Evolutionary conservation across 2,329 filamentous ascomycete species (phyloP).

Genomic region (Pyricularia sp.): DNA sequence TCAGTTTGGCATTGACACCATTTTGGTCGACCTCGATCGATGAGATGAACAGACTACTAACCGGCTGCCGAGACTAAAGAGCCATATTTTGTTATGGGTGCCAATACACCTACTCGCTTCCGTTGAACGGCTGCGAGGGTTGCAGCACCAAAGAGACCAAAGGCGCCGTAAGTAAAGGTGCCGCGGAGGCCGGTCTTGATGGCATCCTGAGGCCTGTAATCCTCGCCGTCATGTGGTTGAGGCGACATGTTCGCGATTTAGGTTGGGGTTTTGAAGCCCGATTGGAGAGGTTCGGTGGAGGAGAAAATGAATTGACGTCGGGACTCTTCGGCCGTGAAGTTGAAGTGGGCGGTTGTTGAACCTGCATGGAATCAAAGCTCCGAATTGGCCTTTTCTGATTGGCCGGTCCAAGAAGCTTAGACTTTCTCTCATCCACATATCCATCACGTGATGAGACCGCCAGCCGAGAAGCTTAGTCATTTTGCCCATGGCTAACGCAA

Average conservation of each 20-base stretch:
- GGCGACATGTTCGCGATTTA: background rate
- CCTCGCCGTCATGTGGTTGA: slow-evolving; percentile 11
- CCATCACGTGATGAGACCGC: background rate
- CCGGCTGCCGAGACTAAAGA: slow-evolving; percentile 26
- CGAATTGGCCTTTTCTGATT: slow-evolving; percentile 5
- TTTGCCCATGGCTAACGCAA: background rate
- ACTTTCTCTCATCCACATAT: background rate
- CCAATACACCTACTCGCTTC: slow-evolving; percentile 68
- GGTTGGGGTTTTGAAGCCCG: slow-evolving; percentile 7
- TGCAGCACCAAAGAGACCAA: slow-evolving; percentile 38
- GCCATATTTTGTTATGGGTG: slow-evolving; percentile 68
- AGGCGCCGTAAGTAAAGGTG: slow-evolving; percentile 40
- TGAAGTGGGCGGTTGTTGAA: background rate
- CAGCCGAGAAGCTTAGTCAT: background rate
- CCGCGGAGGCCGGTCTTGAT: slow-evolving; percentile 40
- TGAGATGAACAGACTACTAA: slow-evolving; percentile 23
- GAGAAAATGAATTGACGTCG: background rate
- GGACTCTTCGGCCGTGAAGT: background rate
- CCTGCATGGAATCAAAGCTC: background rate
- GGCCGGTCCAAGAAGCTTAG: background rate
- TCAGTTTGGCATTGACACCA: background rate
- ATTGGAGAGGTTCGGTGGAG: background rate
- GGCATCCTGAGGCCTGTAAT: slow-evolving; percentile 38
- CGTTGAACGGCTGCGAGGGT: slow-evolving; percentile 79
- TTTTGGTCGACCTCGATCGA: background rate